phyloP scores from a whole-genome alignment of 345 rosid genomes.

The Linum tenue region DNA sequence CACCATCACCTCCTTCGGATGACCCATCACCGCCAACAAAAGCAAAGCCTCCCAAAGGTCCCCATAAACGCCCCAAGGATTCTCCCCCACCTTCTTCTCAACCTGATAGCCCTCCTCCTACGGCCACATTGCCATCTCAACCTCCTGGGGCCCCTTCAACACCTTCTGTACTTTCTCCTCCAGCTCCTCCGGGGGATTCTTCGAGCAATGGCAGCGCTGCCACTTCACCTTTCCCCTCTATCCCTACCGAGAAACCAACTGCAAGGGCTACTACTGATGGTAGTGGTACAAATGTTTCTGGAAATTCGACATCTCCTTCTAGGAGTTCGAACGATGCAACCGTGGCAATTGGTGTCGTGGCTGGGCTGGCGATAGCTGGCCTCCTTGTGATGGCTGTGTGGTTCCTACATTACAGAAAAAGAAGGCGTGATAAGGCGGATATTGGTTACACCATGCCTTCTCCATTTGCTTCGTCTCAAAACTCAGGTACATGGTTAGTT shows the following conservation, averaged over 20 bases:
- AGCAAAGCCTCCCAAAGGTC: conserved; percentile 28
- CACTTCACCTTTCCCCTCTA: conserved; percentile 46
- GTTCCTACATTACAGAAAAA: conserved; percentile 51
- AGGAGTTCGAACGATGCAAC: conserved; percentile 43
- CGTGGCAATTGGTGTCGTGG: conserved; percentile 53
- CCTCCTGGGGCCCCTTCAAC: conserved; percentile 50
- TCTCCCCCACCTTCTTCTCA: conserved; percentile 27
- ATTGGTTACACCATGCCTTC: conserved; percentile 61
- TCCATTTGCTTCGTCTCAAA: conserved; percentile 72
- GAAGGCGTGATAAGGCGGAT: conserved; percentile 35
- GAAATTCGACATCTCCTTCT: conserved; percentile 29
- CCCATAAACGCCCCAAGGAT: conserved; percentile 28
- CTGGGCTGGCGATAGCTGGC: conserved; percentile 50
- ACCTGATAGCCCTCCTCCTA: conserved; percentile 38
- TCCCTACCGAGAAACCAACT: conserved; percentile 72
- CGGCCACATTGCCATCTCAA: conserved; percentile 31
- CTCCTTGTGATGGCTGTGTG: conserved; percentile 65
- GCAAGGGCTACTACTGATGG: conserved; percentile 38
- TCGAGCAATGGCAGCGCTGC: conserved; percentile 27
- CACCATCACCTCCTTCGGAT: conserved; percentile 22
- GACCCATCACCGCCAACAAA: conserved; percentile 39
- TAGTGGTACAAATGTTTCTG: conserved; percentile 24
- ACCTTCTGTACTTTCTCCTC: conserved; percentile 38
- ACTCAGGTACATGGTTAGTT: conserved; percentile 53
- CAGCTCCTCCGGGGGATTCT: conserved; percentile 42